Evolutionary conservation across 331 rosid species (phyloP).

Genomic region (Dryas integrifolia): DNA sequence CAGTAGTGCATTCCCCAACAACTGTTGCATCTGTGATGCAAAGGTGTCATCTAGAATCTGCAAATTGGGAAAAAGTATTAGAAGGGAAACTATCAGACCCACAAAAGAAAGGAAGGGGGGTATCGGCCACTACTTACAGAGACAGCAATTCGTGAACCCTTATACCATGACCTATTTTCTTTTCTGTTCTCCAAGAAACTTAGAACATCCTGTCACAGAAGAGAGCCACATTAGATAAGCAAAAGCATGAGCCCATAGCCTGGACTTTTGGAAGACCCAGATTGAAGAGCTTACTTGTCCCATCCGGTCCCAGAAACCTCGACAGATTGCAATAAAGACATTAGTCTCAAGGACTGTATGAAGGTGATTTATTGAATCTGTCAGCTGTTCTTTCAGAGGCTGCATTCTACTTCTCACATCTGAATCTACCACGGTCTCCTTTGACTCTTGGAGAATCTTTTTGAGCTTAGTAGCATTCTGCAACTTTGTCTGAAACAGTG

Average conservation of each 20-base stretch:
- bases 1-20: conserved; percentile 74
- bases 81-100: not conserved
- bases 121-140: conserved; percentile 54
- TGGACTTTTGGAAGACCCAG: not conserved
- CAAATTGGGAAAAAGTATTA: conserved; percentile 4
- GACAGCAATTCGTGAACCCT: conserved; percentile 84
- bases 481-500: conserved; percentile 63
- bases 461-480: conserved; percentile 83
- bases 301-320: conserved; percentile 97
- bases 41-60: conserved; percentile 88
- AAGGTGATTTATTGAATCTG: conserved; percentile 62
- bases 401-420: conserved; percentile 82
- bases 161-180: conserved; percentile 92
- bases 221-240: conserved; percentile 9
- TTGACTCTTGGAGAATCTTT: conserved; percentile 91
- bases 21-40: conserved; percentile 90
- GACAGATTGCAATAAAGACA: conserved; percentile 76
- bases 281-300: conserved; percentile 62
- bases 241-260: conserved; percentile 4
- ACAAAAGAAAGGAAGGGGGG: not conserved
- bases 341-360: conserved; percentile 66
- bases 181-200: conserved; percentile 92
- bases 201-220: conserved; percentile 65
- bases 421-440: conserved; percentile 75
- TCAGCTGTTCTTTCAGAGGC: conserved; percentile 75